Evolutionary conservation across 2,329 filamentous ascomycete genomes (phyloP).

Genomic region (Huntiella decipiens): DNA sequence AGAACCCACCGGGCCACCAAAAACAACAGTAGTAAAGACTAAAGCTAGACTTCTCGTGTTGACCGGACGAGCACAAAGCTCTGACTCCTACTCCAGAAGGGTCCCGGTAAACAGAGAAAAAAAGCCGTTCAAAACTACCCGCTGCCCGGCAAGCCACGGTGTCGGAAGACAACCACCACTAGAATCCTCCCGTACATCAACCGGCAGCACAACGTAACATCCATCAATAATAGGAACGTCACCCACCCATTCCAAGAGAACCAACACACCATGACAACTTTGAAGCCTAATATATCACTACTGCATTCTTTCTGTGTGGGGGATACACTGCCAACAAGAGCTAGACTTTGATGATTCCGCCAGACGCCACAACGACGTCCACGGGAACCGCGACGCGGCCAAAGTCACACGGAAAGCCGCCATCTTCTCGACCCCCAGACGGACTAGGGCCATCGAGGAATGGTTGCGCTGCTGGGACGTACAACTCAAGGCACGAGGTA

Average conservation of each 20-base stretch:
- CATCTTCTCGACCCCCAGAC: conserved; percentile 11
- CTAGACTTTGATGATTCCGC: conserved; percentile 86
- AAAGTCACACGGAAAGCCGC: conserved; percentile 83
- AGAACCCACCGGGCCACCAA: neutral
- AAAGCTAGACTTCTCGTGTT: conserved; percentile 4
- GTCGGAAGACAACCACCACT: neutral
- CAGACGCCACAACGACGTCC: conserved; percentile 14
- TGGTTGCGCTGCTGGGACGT: conserved; percentile 14
- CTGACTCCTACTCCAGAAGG: conserved; percentile 85
- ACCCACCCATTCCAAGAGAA: neutral
- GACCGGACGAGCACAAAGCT: conserved; percentile 71
- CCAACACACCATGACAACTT: neutral
- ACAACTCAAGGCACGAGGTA: conserved; percentile 16
- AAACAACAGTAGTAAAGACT: neutral
- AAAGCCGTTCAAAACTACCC: conserved; percentile 3
- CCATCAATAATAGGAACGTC: neutral
- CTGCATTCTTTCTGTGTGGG: conserved; percentile 45
- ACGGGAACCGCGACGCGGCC: conserved; percentile 53
- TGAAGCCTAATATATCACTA: neutral
- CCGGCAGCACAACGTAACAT: neutral
- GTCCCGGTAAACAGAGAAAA: conserved; percentile 39
- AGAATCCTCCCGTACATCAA: neutral
- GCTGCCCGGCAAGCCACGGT: neutral
- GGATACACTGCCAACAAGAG: conserved; percentile 74
- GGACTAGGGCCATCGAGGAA: conserved; percentile 20